These are phyloP conservation scores for Emericellopsis cladophorae DNA, from an alignment of 2,329 filamentous ascomycete genomes.

Conservation along the genomic window DNA sequence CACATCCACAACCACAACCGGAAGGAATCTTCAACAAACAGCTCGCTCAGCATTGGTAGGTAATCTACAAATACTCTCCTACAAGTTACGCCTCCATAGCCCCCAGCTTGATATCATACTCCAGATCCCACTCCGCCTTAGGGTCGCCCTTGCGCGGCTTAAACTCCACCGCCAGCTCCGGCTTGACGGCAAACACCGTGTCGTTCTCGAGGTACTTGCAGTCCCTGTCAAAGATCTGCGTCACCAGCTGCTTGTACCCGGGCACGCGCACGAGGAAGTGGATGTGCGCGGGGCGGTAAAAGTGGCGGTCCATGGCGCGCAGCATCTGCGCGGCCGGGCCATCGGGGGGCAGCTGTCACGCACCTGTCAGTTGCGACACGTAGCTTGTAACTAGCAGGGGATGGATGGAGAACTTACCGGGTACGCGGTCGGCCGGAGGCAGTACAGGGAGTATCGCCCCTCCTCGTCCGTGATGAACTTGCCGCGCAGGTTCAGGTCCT, in stretches of 20 bases:
- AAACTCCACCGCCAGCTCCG: slow-evolving; percentile 32
- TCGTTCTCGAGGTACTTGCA: slow-evolving; percentile 46
- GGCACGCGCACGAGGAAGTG: slow-evolving; percentile 34
- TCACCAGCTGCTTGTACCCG: slow-evolving; percentile 54
- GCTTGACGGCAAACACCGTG: slow-evolving; percentile 41
- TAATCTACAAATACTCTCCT: background rate
- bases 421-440: slow-evolving; percentile 46
- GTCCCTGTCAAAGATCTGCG: slow-evolving; percentile 61
- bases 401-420: slow-evolving; percentile 23
- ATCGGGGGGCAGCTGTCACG: slow-evolving; percentile 23
- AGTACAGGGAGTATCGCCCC: slow-evolving; percentile 51
- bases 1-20: too few species aligned
- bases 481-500: slow-evolving; percentile 63
- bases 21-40: too few species aligned
- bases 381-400: too few species aligned
- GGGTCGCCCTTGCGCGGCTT: slow-evolving; percentile 18
- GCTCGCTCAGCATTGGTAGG: too few species aligned
- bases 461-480: slow-evolving; percentile 55
- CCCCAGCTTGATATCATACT: slow-evolving; percentile 45
- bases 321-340: slow-evolving; percentile 42
- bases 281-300: slow-evolving; percentile 46
- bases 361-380: slow-evolving; percentile 5
- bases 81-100: background rate
- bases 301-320: slow-evolving; percentile 38
- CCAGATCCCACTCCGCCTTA: slow-evolving; percentile 44